These are phyloP conservation scores for Aschersonia sp. DNA, from an alignment of 2,329 filamentous ascomycete species.

Conservation along the genomic window DNA sequence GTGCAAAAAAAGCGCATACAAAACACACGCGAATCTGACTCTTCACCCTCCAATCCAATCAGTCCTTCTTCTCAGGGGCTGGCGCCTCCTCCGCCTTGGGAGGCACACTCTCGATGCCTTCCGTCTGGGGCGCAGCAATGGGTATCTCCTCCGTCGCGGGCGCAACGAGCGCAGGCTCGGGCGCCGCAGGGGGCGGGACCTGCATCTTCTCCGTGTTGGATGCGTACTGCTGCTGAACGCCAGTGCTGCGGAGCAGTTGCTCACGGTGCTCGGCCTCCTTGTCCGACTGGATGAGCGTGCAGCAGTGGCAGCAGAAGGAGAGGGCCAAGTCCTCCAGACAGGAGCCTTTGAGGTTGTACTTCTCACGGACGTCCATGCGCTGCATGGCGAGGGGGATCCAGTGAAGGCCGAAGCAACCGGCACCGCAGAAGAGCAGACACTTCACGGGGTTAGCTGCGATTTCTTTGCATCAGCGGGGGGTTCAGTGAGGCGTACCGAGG, in stretches of 20 bases:
- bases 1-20: too few species aligned
- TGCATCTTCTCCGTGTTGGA: slow-evolving; percentile 7
- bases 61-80: neutral
- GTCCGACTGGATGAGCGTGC: slow-evolving; percentile 29
- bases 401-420: slow-evolving; percentile 23
- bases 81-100: neutral
- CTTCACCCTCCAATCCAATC: neutral
- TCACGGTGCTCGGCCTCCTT: slow-evolving; percentile 29
- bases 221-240: slow-evolving; percentile 8
- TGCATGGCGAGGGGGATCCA: slow-evolving; percentile 30
- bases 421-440: slow-evolving; percentile 29
- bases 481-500: slow-evolving; percentile 20
- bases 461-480: too few species aligned
- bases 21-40: too few species aligned
- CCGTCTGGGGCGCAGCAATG: neutral
- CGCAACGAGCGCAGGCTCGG: neutral
- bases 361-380: slow-evolving; percentile 27
- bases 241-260: slow-evolving; percentile 6
- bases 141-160: neutral
- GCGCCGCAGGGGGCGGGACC: slow-evolving; percentile 1
- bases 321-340: slow-evolving; percentile 25
- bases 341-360: slow-evolving; percentile 29
- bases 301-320: slow-evolving; percentile 30
- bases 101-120: too few species aligned
- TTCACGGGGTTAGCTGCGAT: slow-evolving; percentile 1